phyloP scores from a whole-genome alignment of 2,329 filamentous ascomycete genomes.

The Botrytis paeoniae region DNA sequence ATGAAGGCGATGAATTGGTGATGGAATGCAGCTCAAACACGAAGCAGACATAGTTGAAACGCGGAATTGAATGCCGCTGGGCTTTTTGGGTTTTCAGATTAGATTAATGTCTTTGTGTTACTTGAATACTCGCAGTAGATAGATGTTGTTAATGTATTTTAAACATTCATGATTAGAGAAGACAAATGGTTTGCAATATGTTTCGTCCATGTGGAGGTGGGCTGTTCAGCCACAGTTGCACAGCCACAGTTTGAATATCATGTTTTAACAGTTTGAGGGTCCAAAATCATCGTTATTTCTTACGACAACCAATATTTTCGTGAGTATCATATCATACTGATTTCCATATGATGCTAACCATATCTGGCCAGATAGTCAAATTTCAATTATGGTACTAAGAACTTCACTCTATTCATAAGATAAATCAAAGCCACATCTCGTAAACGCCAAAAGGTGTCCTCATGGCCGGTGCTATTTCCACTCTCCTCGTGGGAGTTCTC shows the following conservation, averaged over 20 bases:
- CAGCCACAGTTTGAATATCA: background rate
- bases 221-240: background rate
- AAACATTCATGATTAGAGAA: background rate
- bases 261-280: background rate
- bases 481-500: constrained; percentile 7
- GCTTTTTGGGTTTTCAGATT: background rate
- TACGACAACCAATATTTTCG: background rate
- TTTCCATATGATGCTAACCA: background rate
- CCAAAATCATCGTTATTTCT: background rate
- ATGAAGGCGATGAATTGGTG: background rate
- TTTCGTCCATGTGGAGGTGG: background rate
- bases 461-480: constrained; percentile 36
- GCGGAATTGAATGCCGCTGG: background rate
- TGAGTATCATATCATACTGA: background rate
- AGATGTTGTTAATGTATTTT: background rate
- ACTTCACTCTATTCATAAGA: background rate
- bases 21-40: background rate
- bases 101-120: background rate
- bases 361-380: background rate
- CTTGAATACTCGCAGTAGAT: background rate
- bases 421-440: background rate
- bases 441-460: constrained; percentile 28
- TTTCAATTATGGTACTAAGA: background rate
- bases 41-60: too few relatives aligned
- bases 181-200: background rate